phyloP scores from a whole-genome alignment of 2,329 filamentous ascomycete species.

The Alternaria sp. region DNA sequence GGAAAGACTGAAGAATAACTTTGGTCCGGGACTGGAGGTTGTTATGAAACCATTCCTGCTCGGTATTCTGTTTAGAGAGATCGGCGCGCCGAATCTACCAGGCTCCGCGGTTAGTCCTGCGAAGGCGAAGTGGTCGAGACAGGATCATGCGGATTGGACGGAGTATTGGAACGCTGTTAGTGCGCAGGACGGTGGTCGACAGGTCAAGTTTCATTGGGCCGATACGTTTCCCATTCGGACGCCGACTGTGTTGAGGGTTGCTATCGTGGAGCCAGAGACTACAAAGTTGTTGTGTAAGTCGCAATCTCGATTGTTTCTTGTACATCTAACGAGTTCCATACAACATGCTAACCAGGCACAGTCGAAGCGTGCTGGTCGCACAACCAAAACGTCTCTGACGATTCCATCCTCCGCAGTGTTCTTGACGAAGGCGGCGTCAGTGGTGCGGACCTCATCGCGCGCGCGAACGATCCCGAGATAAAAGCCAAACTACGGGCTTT shows the following conservation, averaged over 20 bases:
- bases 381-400: constrained; percentile 37
- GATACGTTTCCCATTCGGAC: constrained; percentile 43
- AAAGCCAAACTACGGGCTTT: constrained; percentile 35
- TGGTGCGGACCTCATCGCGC: constrained; percentile 30
- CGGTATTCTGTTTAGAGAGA: constrained; percentile 44
- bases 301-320: neutral
- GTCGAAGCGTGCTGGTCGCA: constrained; percentile 44
- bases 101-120: constrained; percentile 27
- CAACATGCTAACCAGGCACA: constrained; percentile 15
- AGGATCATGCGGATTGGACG: constrained; percentile 43
- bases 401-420: constrained; percentile 27
- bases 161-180: constrained; percentile 43
- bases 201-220: constrained; percentile 40
- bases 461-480: constrained; percentile 28
- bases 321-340: accelerated
- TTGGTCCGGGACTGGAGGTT: constrained; percentile 33
- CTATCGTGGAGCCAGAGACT: constrained; percentile 32
- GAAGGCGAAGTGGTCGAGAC: constrained; percentile 36
- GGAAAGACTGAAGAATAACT: constrained; percentile 30
- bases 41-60: constrained; percentile 43
- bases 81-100: constrained; percentile 43
- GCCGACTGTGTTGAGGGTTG: constrained; percentile 40
- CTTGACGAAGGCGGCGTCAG: constrained; percentile 38
- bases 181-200: constrained; percentile 30
- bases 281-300: constrained; percentile 34